Evolutionary conservation across 306 rosid genomes (phyloP).

Genomic region (Pueraria montana): DNA sequence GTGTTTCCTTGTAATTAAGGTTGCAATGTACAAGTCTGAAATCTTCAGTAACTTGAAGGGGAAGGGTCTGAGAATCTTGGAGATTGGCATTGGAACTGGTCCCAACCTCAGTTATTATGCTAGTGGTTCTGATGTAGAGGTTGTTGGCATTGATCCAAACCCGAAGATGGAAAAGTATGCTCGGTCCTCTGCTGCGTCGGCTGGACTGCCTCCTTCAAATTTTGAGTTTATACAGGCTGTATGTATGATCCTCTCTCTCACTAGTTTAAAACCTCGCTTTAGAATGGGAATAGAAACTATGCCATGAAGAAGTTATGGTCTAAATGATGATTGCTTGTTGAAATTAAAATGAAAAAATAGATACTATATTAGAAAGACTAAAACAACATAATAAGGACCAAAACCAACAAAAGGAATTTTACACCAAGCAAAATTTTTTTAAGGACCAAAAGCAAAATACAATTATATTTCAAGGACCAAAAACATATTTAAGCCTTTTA

Average conservation of each 20-base stretch:
- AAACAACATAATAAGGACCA: too few species aligned
- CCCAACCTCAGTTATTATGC: slow-evolving; percentile 82
- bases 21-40: slow-evolving; percentile 77
- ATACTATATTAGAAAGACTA: too few species aligned
- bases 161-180: slow-evolving; percentile 89
- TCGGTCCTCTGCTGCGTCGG: slow-evolving; percentile 61
- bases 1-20: slow-evolving; percentile 59
- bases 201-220: slow-evolving; percentile 70
- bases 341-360: too few species aligned
- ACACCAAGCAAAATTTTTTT: too few species aligned
- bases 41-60: slow-evolving; percentile 73
- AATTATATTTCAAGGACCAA: too few species aligned
- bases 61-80: slow-evolving; percentile 75
- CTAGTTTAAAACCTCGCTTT: slow-evolving; percentile 16
- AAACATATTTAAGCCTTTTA: too few species aligned
- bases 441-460: too few species aligned
- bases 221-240: slow-evolving; percentile 87
- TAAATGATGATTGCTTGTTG: background rate
- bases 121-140: slow-evolving; percentile 57
- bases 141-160: slow-evolving; percentile 88
- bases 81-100: slow-evolving; percentile 91
- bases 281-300: slow-evolving; percentile 17
- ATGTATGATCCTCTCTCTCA: slow-evolving; percentile 44
- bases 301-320: slow-evolving; percentile 11
- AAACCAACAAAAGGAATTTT: too few species aligned